Conservation (phyloP, 306 rosid species). For the Hippophae tibetana region DNA sequence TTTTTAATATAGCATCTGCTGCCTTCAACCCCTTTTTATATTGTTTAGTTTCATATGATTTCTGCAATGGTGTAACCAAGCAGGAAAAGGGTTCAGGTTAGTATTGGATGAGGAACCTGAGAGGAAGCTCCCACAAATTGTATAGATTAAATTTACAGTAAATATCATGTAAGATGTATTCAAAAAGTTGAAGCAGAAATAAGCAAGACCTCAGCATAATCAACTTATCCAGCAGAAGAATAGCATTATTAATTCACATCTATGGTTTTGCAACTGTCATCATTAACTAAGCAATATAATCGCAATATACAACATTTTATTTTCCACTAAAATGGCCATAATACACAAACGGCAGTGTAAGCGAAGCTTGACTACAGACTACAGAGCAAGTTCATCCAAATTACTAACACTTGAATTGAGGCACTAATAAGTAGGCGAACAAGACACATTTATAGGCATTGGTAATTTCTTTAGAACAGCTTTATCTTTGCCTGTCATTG, state of each 20-base stretch:
- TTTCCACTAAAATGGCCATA: neutral
- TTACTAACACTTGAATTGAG: neutral
- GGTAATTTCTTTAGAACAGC: neutral
- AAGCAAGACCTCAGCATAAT: neutral
- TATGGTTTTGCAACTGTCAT: neutral
- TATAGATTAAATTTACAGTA: neutral
- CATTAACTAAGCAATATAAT: neutral
- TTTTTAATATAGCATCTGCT: constrained; percentile 88
- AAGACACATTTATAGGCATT: neutral
- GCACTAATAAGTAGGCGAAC: neutral
- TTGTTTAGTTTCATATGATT: constrained; percentile 96
- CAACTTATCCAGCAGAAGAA: neutral
- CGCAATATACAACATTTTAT: neutral
- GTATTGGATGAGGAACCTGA: neutral
- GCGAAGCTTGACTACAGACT: neutral
- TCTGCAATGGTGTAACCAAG: constrained; percentile 36
- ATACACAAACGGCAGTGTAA: neutral
- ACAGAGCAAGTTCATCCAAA: constrained; percentile 1
- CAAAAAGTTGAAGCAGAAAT: neutral
- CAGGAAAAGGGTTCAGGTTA: constrained; percentile 14
- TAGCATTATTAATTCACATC: neutral
- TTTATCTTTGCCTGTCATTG: neutral
- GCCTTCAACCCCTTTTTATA: constrained; percentile 96
- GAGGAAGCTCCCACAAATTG: neutral
- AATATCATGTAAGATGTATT: neutral